A percentile compares a stretch with the other conserved stretches of the same genome.
These are phyloP conservation scores for Penicillium psychrosexuale DNA, from an alignment of 2,329 filamentous ascomycete genomes.

Conservation along the genomic window DNA sequence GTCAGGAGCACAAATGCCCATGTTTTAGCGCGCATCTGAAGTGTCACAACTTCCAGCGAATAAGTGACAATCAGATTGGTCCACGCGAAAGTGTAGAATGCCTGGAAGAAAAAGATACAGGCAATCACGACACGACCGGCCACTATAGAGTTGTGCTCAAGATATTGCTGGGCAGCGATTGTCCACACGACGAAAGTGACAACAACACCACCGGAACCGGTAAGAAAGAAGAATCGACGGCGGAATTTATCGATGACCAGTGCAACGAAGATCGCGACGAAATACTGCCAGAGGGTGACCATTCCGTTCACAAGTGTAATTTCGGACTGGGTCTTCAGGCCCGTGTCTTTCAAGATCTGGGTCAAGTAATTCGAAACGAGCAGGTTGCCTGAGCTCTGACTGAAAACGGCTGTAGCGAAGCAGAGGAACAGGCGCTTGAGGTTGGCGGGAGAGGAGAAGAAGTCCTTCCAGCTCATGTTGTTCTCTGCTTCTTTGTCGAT, in stretches of 20 bases:
- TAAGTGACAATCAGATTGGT: constrained; percentile 46
- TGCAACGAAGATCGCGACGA: constrained; percentile 41
- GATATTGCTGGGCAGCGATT: constrained; percentile 49
- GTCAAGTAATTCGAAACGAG: constrained; percentile 46
- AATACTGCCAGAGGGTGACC: constrained; percentile 44
- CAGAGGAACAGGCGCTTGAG: constrained; percentile 43
- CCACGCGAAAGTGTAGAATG: constrained; percentile 46
- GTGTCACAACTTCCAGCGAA: constrained; percentile 44
- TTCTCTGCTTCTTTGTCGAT: constrained; percentile 46
- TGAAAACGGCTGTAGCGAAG: constrained; percentile 42
- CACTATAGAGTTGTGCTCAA: constrained; percentile 24
- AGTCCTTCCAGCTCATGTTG: constrained; percentile 45
- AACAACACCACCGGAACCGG: constrained; percentile 38
- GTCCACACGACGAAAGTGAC: constrained; percentile 49
- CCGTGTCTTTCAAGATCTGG: constrained; percentile 37
- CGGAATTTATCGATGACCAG: constrained; percentile 35
- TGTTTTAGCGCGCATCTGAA: constrained; percentile 45
- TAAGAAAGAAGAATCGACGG: constrained; percentile 43
- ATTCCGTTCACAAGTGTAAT: constrained; percentile 42
- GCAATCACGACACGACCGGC: constrained; percentile 38
- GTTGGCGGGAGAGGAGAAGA: constrained; percentile 42
- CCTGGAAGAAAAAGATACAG: constrained; percentile 46
- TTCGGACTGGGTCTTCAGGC: constrained; percentile 38
- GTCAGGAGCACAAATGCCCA: constrained; percentile 44
- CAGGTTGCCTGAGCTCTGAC: constrained; percentile 43